Conservation (phyloP, 768 basidiomycete genomes). For the Boletus edulis region DNA sequence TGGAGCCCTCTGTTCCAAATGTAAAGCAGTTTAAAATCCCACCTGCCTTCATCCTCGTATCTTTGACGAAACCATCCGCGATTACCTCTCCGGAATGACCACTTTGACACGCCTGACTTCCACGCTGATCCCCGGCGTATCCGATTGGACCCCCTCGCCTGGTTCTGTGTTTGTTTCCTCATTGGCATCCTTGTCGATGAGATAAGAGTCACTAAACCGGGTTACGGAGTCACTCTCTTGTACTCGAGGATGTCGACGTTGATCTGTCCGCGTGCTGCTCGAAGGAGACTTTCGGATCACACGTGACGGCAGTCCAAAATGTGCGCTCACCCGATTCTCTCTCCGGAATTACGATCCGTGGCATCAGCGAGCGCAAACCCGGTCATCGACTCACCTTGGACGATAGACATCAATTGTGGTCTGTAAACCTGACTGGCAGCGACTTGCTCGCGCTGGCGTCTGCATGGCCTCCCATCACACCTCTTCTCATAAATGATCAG, state of each 20-base stretch:
- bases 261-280: background rate
- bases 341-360: too few species aligned
- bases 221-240: background rate
- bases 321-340: background rate
- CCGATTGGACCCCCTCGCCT: background rate
- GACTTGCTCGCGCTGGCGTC: background rate
- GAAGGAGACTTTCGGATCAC: background rate
- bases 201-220: too few species aligned
- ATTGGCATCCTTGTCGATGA: too few species aligned
- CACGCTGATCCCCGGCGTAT: too few species aligned
- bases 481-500: background rate
- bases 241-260: background rate
- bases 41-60: background rate
- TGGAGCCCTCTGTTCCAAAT: too few species aligned
- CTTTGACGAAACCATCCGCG: background rate
- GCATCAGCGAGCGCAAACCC: background rate
- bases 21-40: too few species aligned
- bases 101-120: too few species aligned
- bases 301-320: background rate
- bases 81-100: too few species aligned
- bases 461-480: background rate
- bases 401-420: background rate
- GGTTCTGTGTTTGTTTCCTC: background rate
- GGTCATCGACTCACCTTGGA: background rate
- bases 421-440: background rate